Evolutionary conservation across 2,329 filamentous ascomycete species (phyloP).

Genomic region (Aspergillus niger): DNA sequence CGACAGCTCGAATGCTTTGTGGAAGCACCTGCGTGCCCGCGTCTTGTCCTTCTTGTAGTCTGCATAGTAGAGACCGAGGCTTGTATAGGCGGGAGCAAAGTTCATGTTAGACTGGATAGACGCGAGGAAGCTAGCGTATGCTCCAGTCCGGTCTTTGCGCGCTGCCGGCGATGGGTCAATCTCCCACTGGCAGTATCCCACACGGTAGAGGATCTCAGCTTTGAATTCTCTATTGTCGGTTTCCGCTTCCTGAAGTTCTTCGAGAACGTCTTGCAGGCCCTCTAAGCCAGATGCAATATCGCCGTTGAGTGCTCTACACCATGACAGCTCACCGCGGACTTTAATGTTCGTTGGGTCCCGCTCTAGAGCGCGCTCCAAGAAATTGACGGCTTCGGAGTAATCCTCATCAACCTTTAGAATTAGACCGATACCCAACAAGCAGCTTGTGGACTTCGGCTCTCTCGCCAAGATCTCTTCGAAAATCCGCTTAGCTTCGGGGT

Average conservation of each 20-base stretch:
- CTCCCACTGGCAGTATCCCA: slow-evolving; percentile 87
- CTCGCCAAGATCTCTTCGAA: slow-evolving; percentile 80
- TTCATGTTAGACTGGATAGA: slow-evolving; percentile 85
- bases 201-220: slow-evolving; percentile 80
- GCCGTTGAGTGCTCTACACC: slow-evolving; percentile 84
- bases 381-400: slow-evolving; percentile 77
- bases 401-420: slow-evolving; percentile 94
- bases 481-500: slow-evolving; percentile 80
- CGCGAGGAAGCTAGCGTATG: slow-evolving; percentile 80
- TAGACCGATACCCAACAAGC: slow-evolving; percentile 84
- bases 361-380: slow-evolving; percentile 72
- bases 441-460: slow-evolving; percentile 74
- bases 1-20: slow-evolving; percentile 93
- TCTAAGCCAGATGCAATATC: slow-evolving; percentile 68
- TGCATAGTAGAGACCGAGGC: slow-evolving; percentile 83
- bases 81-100: slow-evolving; percentile 88
- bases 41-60: slow-evolving; percentile 88
- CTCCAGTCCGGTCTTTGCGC: slow-evolving; percentile 76
- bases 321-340: slow-evolving; percentile 83
- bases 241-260: slow-evolving; percentile 64
- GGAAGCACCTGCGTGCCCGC: slow-evolving; percentile 86
- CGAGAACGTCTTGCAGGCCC: slow-evolving; percentile 71
- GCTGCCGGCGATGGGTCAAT: slow-evolving; percentile 71
- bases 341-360: slow-evolving; percentile 74
- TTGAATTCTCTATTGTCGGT: slow-evolving; percentile 69